Percentiles rank a stretch among this genome's conserved stretches.
Evolutionary conservation across 805 yeast genomes (phyloP).

Genomic region (Metschnikowia shivogae): DNA sequence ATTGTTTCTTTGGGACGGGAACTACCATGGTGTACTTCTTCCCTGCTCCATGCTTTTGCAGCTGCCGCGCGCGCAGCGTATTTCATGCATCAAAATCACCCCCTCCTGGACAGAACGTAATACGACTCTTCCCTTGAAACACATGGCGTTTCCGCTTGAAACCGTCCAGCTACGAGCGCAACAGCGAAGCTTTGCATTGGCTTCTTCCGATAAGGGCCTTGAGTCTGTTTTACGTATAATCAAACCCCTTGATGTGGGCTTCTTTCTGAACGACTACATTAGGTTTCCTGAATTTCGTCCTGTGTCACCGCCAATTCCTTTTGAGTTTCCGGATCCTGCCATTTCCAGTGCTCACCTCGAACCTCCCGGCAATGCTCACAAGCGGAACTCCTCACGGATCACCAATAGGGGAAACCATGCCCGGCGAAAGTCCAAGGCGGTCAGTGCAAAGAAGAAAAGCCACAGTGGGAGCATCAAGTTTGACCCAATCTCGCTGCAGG

Average conservation of each 20-base stretch:
- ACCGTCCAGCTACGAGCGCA: slow-evolving; percentile 18
- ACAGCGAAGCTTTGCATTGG: slow-evolving; percentile 15
- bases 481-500: background rate
- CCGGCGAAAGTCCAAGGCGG: slow-evolving; percentile 7
- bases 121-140: background rate
- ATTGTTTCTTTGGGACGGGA: too few species aligned
- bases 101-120: too few species aligned
- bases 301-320: slow-evolving; percentile 17
- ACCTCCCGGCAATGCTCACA: slow-evolving; percentile 3
- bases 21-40: too few species aligned
- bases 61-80: too few species aligned
- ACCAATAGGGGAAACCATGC: slow-evolving; percentile 5
- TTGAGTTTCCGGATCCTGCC: slow-evolving; percentile 10
- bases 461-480: background rate
- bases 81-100: too few species aligned
- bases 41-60: too few species aligned
- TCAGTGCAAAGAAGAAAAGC: slow-evolving; percentile 4
- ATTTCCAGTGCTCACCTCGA: background rate
- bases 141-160: slow-evolving; percentile 18
- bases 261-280: slow-evolving; percentile 9
- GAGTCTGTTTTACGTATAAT: slow-evolving; percentile 12
- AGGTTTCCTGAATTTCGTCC: slow-evolving; percentile 9
- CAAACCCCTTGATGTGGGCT: slow-evolving; percentile 16
- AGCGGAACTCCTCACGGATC: slow-evolving; percentile 9
- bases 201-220: slow-evolving; percentile 12